Conservation (phyloP, 345 rosid species). For the Heritiera littoralis region DNA sequence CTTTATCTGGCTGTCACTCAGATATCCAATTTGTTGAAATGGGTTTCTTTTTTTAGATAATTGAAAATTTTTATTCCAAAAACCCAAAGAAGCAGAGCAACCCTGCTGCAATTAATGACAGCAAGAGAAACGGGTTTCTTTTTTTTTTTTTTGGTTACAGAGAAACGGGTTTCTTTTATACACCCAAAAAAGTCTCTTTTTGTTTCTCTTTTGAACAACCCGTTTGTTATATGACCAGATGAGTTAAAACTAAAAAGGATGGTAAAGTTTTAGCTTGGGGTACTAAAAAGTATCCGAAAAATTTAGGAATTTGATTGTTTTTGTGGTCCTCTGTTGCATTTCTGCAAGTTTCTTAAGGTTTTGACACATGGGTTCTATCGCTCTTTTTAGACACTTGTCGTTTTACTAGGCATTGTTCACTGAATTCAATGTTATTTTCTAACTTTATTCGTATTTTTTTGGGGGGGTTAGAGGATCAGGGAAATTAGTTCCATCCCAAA, state of each 20-base stretch:
- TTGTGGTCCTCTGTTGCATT: not conserved
- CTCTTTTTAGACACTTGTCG: not conserved
- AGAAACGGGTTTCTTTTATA: not conserved
- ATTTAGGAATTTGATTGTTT: not conserved
- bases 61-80: not conserved
- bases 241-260: not conserved
- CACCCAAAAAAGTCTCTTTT: not conserved
- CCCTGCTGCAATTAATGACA: not conserved
- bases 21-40: constrained; percentile 8
- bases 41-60: not conserved
- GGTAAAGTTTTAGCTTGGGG: not conserved
- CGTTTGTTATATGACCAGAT: not conserved
- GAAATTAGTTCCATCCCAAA: constrained; percentile 4
- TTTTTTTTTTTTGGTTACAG: not conserved
- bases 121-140: not conserved
- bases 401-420: not conserved
- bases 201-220: not conserved
- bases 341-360: constrained; percentile 15
- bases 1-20: not conserved
- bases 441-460: constrained; percentile 2
- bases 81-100: not conserved
- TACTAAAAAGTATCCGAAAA: not conserved
- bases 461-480: constrained; percentile 38
- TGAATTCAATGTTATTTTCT: not conserved
- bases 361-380: constrained; percentile 11